Conservation (phyloP, 2,329 filamentous ascomycete species). For the Aureobasidium mangrovei region DNA sequence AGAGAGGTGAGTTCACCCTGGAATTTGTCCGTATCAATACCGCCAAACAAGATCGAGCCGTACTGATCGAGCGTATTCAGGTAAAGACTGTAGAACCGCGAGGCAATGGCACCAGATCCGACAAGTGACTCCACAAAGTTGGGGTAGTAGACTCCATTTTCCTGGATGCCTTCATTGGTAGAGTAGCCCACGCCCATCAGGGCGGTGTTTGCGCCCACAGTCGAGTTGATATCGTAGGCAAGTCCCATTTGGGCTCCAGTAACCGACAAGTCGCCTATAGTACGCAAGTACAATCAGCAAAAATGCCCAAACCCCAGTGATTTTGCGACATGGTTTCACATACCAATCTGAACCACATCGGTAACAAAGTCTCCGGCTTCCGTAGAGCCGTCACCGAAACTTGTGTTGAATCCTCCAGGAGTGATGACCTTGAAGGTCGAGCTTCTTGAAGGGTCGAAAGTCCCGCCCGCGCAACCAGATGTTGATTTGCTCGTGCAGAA, state of each 20-base stretch:
- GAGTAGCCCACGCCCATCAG: constrained; percentile 28
- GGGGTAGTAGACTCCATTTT: constrained; percentile 18
- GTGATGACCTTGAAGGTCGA: constrained; percentile 22
- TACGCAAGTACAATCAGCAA: background rate
- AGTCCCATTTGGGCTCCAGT: constrained; percentile 25
- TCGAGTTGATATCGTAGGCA: constrained; percentile 22
- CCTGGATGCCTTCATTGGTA: constrained; percentile 20
- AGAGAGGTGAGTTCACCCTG: constrained; percentile 24
- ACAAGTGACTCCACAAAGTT: constrained; percentile 27
- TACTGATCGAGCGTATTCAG: constrained; percentile 22
- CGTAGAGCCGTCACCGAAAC: constrained; percentile 25
- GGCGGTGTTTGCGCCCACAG: constrained; percentile 24
- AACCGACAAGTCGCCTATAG: constrained; percentile 21
- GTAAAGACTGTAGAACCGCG: constrained; percentile 26
- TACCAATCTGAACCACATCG: constrained; percentile 20
- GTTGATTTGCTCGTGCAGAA: constrained; percentile 18
- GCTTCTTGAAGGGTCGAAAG: constrained; percentile 21
- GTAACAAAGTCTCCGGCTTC: constrained; percentile 23
- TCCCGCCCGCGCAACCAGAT: constrained; percentile 22
- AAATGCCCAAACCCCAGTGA: too few species aligned
- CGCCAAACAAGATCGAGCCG: constrained; percentile 29
- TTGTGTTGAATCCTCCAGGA: constrained; percentile 23
- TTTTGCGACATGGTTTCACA: background rate
- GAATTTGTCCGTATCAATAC: constrained; percentile 26
- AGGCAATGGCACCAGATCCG: constrained; percentile 24